phyloP scores from a whole-genome alignment of 306 rosid species.

The Corylus avellana region DNA sequence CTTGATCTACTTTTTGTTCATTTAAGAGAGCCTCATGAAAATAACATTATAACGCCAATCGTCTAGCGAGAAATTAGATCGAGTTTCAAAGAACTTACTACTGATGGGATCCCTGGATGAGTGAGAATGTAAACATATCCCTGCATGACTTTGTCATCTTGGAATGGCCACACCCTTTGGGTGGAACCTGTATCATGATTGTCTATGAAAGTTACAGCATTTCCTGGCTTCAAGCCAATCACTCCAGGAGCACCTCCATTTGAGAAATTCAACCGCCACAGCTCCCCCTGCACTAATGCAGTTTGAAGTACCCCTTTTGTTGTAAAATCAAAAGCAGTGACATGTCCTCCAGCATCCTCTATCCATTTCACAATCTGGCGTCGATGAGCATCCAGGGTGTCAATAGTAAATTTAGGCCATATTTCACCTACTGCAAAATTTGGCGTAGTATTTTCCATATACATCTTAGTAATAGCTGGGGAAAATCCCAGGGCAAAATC shows the following conservation, averaged over 20 bases:
- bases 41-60: neutral
- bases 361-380: constrained; percentile 36
- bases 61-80: neutral
- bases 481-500: neutral
- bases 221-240: constrained; percentile 45
- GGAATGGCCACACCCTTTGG: constrained; percentile 29
- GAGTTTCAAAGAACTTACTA: constrained; percentile 18
- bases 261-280: constrained; percentile 35
- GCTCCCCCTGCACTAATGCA: constrained; percentile 31
- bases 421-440: constrained; percentile 1
- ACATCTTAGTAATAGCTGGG: neutral
- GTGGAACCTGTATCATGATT: constrained; percentile 44
- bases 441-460: neutral
- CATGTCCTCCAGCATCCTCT: constrained; percentile 33
- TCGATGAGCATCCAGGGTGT: constrained; percentile 31
- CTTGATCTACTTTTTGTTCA: neutral
- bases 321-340: constrained; percentile 48
- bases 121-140: constrained; percentile 46
- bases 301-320: constrained; percentile 42
- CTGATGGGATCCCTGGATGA: constrained; percentile 44
- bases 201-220: constrained; percentile 43
- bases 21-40: neutral
- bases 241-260: constrained; percentile 34
- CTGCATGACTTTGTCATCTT: constrained; percentile 33
- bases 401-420: neutral